Percentiles rank a stretch among this genome's conserved stretches.
These are phyloP conservation scores for Geotrichum klebahnii DNA, from an alignment of 1,139 yeast species.

Conservation along the genomic window DNA sequence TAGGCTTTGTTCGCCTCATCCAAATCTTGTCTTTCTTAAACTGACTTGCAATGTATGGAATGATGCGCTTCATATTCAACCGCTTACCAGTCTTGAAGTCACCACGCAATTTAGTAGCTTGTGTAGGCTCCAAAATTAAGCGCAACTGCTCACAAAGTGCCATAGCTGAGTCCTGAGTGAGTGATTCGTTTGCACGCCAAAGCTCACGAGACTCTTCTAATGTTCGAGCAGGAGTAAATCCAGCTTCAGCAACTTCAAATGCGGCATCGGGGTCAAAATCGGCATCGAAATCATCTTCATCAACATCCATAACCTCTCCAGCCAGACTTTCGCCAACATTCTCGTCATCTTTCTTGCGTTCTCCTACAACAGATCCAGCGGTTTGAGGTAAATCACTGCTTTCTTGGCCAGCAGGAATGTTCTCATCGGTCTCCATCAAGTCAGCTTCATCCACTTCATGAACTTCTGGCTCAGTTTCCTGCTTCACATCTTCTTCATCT, in stretches of 20 bases:
- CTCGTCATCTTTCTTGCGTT: constrained; percentile 24
- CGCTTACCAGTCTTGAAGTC: constrained; percentile 97
- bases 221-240: constrained; percentile 48
- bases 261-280: constrained; percentile 31
- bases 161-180: constrained; percentile 82
- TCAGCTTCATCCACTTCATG: constrained; percentile 25
- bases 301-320: constrained; percentile 33
- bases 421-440: constrained; percentile 28
- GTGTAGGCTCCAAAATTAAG: constrained; percentile 88
- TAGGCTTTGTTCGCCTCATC: constrained; percentile 96
- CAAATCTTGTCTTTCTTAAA: constrained; percentile 97
- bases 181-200: constrained; percentile 78
- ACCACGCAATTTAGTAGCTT: constrained; percentile 89
- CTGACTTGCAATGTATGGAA: constrained; percentile 96
- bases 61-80: constrained; percentile 93
- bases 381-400: constrained; percentile 22
- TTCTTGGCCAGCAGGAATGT: constrained; percentile 22
- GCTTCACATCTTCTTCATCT: constrained; percentile 39
- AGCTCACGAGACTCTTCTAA: constrained; percentile 66
- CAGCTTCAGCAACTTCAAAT: constrained; percentile 41
- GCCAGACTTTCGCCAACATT: constrained; percentile 22
- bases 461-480: constrained; percentile 28
- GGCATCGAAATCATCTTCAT: constrained; percentile 27
- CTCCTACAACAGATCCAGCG: constrained; percentile 27
- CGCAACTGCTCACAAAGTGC: constrained; percentile 89